Evolutionary conservation across 179 eudicot genomes (phyloP).

Genomic region (Kewa caespitosa): DNA sequence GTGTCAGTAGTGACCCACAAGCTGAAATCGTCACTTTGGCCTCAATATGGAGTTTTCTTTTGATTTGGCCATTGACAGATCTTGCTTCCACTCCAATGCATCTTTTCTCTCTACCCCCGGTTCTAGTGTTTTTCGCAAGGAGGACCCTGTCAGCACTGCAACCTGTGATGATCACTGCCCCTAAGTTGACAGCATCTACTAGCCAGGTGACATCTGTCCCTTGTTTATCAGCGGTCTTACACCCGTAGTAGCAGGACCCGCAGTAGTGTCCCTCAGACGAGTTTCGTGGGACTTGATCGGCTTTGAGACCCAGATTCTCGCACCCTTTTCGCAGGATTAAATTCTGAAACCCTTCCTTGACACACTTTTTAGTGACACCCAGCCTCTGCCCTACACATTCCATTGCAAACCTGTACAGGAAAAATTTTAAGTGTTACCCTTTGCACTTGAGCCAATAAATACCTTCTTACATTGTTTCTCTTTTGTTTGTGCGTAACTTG

Average conservation of each 20-base stretch:
- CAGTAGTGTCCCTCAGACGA: slow-evolving; percentile 61
- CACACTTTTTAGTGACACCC: slow-evolving; percentile 58
- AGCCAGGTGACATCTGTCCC: slow-evolving; percentile 80
- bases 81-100: slow-evolving; percentile 56
- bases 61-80: slow-evolving; percentile 32
- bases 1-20: slow-evolving; percentile 64
- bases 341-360: slow-evolving; percentile 65
- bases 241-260: slow-evolving; percentile 71
- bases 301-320: slow-evolving; percentile 55
- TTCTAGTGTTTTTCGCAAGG: background rate
- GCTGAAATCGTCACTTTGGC: slow-evolving; percentile 69
- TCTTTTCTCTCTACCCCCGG: slow-evolving; percentile 29
- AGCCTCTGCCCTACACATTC: slow-evolving; percentile 51
- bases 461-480: no score
- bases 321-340: slow-evolving; percentile 71
- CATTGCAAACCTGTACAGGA: slow-evolving; percentile 59
- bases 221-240: slow-evolving; percentile 55
- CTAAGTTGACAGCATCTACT: slow-evolving; percentile 55
- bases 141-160: slow-evolving; percentile 48
- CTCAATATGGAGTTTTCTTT: slow-evolving; percentile 44
- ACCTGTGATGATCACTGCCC: slow-evolving; percentile 62
- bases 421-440: no score
- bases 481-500: no score
- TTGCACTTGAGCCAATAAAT: no score
- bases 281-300: slow-evolving; percentile 51